phyloP scores from a whole-genome alignment of 257 asterid genomes.

The Capsicum chinense region DNA sequence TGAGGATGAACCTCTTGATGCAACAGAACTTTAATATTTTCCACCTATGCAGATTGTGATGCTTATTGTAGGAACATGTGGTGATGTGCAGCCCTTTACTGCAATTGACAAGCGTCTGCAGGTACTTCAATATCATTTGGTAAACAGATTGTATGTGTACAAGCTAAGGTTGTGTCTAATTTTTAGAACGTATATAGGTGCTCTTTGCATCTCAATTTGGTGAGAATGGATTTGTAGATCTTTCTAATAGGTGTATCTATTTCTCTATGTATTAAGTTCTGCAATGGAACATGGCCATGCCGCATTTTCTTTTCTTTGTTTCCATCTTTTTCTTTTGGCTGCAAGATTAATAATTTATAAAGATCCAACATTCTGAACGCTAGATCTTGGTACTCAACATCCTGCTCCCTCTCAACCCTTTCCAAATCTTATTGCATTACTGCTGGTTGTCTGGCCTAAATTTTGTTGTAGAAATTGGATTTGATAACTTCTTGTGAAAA shows the following conservation, averaged over 20 bases:
- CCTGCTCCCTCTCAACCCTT: not conserved
- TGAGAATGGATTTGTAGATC: not conserved
- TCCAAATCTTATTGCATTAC: not conserved
- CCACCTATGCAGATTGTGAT: conserved; percentile 88
- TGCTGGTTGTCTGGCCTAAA: not conserved
- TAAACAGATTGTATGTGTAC: not conserved
- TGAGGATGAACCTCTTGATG: conserved; percentile 70
- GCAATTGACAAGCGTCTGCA: conserved; percentile 88
- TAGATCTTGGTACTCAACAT: not conserved
- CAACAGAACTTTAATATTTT: conserved; percentile 64
- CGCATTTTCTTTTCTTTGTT: not conserved
- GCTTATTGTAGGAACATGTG: conserved; percentile 97
- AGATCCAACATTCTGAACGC: not conserved
- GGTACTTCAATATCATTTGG: conserved; percentile 46
- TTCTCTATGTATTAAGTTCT: too few species aligned
- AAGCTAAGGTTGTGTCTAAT: not conserved
- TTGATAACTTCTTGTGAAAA: not conserved
- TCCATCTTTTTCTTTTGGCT: not conserved
- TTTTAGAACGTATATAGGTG: not conserved
- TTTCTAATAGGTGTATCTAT: too few species aligned
- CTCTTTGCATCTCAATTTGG: conserved; percentile 20
- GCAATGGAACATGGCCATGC: not conserved
- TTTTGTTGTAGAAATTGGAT: conserved; percentile 4
- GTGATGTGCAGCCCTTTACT: conserved; percentile 96
- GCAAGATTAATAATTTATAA: not conserved